Evolutionary conservation across 2,329 filamentous ascomycete species (phyloP), one percentile per base, ranked within the genome.

Genomic region (Colletotrichum spaethianum): DNA sequence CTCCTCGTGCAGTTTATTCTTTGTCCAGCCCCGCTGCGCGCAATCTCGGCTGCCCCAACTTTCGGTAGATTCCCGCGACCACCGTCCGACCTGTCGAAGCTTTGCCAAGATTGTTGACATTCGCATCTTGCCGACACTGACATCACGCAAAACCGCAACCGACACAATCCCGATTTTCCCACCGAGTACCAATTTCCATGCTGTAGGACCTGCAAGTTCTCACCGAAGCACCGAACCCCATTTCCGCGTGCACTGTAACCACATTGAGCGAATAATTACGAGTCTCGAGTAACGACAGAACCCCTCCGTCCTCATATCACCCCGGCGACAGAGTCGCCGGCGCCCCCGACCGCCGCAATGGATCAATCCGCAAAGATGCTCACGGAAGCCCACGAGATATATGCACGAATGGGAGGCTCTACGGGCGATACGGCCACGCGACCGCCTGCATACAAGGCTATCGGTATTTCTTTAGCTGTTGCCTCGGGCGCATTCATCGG

Each of bases 401-500:
- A 74, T 28, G 61, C 73, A 23, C 73, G 73, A 50, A 72, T 72
- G 67, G 71, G 71, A 40, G 70, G 61, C 16, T 60, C 67, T 14
- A 60, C 70, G 3, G 65, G 61, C 6, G 46, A 67, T 12, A 74
- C 75, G 48, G 76, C 76, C 63, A 74, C 79, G 16, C 83, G 88
- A 33, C 88, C 88, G 0, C 77, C 84, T 9, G 82, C 84, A 70
- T 98, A 93, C 88, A 98, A 98, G 80, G 90, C 92, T 33, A 89
- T 98, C 75, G 96, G 96, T 67, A 94, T 99, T 74, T 87, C 91
- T 28, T 87, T 99, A 44, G 96, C 96, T 20, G 88, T 98, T 71
- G 91, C 91, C 40, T 98, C 96, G 0, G 96, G 96, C 52, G 81
- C 94, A 70, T 98, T 98, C 81, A 99, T 99, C 79, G 96, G 96